Conservation (phyloP, 345 rosid genomes). For the Eucalyptus lansdowneana region DNA sequence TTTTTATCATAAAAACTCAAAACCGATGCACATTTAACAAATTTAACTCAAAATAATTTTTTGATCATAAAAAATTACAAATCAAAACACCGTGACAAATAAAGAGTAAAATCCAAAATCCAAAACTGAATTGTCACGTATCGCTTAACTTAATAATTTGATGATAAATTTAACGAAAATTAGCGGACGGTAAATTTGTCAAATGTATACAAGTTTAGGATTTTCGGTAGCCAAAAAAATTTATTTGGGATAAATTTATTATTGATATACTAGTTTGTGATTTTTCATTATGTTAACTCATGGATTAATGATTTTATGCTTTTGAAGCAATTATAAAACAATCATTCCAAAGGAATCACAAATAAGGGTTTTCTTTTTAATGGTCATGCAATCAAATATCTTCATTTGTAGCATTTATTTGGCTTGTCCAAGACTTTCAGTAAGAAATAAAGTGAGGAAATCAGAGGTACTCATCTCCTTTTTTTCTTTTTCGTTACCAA, state of each 20-base stretch:
- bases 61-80: too few relatives aligned
- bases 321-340: background rate
- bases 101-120: fast-evolving
- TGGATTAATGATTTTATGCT: background rate
- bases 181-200: fast-evolving
- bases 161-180: fast-evolving
- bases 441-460: background rate
- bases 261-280: fast-evolving
- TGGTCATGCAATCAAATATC: background rate
- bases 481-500: background rate
- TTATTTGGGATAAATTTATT: fast-evolving
- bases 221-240: fast-evolving
- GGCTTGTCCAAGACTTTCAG: background rate
- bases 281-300: fast-evolving
- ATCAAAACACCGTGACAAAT: fast-evolving
- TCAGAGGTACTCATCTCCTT: background rate
- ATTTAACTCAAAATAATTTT: fast-evolving
- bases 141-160: fast-evolving
- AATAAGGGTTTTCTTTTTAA: background rate
- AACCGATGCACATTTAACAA: fast-evolving
- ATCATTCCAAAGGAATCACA: background rate
- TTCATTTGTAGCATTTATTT: background rate
- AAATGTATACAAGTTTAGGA: fast-evolving
- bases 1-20: too few relatives aligned
- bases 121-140: fast-evolving